A percentile compares a stretch with the other conserved stretches of the same genome.
Conservation (phyloP, 1,284 basidiomycete genomes). For the Stereum hirsutum region DNA sequence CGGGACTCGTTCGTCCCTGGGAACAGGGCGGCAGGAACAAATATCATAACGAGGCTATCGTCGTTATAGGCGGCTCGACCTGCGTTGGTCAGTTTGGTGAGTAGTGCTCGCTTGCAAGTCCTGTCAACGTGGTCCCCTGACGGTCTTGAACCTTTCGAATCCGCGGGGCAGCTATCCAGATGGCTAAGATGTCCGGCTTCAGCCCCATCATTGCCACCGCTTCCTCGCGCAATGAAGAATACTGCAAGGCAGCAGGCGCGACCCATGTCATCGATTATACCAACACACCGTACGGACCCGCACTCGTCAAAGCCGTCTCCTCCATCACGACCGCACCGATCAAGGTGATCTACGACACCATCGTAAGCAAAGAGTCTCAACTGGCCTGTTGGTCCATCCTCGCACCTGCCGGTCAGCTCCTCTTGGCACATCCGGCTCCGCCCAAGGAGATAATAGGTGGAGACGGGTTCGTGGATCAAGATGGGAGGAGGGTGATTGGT, state of each 20-base stretch:
- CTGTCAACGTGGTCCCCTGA: neutral
- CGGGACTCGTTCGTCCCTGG: constrained; percentile 8
- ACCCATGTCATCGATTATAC: constrained; percentile 25
- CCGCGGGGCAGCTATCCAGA: constrained; percentile 18
- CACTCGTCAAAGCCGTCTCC: neutral
- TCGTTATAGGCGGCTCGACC: constrained; percentile 21
- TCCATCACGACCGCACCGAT: neutral
- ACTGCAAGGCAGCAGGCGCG: constrained; percentile 25
- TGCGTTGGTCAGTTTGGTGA: constrained; percentile 21
- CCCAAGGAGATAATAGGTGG: constrained; percentile 7
- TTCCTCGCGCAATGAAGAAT: constrained; percentile 21
- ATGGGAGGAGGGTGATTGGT: constrained; percentile 7
- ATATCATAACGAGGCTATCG: constrained; percentile 14
- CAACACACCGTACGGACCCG: neutral
- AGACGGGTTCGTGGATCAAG: constrained; percentile 5
- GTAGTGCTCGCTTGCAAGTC: neutral
- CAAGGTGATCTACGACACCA: constrained; percentile 14
- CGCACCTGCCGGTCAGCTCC: constrained; percentile 12
- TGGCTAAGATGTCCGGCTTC: constrained; percentile 25
- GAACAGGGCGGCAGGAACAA: constrained; percentile 14
- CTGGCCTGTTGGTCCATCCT: constrained; percentile 13
- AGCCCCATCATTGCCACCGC: constrained; percentile 25
- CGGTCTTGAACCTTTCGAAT: constrained; percentile 10
- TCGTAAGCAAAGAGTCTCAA: constrained; percentile 14
- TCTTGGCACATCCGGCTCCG: constrained; percentile 9